These are phyloP conservation scores for Cordyceps farinosa DNA, from an alignment of 2,329 filamentous ascomycete genomes.

Conservation along the genomic window DNA sequence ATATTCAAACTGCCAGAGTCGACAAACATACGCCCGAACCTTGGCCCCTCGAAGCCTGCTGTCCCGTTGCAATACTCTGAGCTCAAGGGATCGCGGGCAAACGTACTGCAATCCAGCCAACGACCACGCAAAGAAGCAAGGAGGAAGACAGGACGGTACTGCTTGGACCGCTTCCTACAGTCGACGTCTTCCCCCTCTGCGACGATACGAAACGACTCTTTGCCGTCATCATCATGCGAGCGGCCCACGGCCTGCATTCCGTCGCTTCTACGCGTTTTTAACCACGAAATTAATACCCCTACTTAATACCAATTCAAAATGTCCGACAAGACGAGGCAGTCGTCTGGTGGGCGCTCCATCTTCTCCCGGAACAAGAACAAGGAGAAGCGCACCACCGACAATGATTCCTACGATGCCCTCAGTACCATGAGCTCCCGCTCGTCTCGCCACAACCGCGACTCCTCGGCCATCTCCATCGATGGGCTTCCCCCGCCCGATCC, in stretches of 20 bases:
- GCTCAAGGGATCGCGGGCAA: neutral
- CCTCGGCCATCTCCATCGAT: conserved; percentile 70
- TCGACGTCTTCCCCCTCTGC: conserved; percentile 6
- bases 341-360: conserved; percentile 71
- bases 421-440: conserved; percentile 63
- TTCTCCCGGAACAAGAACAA: conserved; percentile 87
- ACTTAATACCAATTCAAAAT: conserved; percentile 42
- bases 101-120: neutral
- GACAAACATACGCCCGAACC: conserved; percentile 2
- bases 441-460: conserved; percentile 71
- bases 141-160: neutral
- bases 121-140: neutral
- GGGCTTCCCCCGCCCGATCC: conserved; percentile 60
- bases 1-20: neutral
- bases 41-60: neutral
- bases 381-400: conserved; percentile 60
- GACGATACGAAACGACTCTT: conserved; percentile 13
- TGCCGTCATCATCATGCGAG: conserved; percentile 36
- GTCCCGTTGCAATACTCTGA: neutral
- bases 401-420: conserved; percentile 58
- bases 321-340: conserved; percentile 76
- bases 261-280: conserved; percentile 32
- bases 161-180: conserved; percentile 6
- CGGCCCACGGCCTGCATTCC: conserved; percentile 36
- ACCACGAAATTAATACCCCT: neutral